Evolutionary conservation across 2,329 filamentous ascomycete genomes (phyloP).

Genomic region (Hypoxylon rubiginosum): DNA sequence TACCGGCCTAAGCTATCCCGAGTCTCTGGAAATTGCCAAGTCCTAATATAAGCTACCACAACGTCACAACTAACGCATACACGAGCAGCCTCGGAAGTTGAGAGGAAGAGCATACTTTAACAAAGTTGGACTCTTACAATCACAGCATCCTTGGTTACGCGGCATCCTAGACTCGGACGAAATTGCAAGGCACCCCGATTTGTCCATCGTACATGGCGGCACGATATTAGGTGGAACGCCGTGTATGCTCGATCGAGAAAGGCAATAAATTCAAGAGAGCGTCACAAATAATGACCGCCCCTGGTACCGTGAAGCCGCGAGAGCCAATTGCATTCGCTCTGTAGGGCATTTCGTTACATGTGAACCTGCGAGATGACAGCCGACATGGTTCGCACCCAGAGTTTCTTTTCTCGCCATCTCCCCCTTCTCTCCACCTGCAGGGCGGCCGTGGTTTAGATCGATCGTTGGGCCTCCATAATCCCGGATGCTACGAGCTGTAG

Average conservation of each 20-base stretch:
- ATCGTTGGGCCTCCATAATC: conserved; percentile 8
- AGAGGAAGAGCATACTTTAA: conserved; percentile 5
- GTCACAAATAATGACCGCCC: conserved; percentile 27
- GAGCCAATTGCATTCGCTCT: conserved; percentile 23
- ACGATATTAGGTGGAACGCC: conserved; percentile 39
- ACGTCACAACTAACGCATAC: conserved; percentile 2
- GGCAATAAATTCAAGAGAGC: conserved; percentile 35
- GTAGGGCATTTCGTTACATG: conserved; percentile 29
- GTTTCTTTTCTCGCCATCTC: conserved; percentile 10
- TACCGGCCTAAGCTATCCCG: conserved; percentile 10
- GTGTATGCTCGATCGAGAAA: conserved; percentile 35
- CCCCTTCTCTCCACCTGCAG: conserved; percentile 9
- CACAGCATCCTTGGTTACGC: conserved; percentile 28
- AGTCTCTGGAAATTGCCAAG: conserved; percentile 19
- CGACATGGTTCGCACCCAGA: conserved; percentile 33
- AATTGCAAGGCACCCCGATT: conserved; percentile 25
- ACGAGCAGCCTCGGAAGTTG: conserved; percentile 17
- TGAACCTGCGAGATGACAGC: conserved; percentile 35
- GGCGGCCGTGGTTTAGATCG: conserved; percentile 8
- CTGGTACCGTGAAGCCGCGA: conserved; percentile 14
- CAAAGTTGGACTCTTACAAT: not conserved
- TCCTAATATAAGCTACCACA: conserved; percentile 5
- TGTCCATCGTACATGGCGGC: conserved; percentile 23
- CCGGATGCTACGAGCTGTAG: conserved; percentile 9
- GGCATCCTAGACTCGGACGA: conserved; percentile 30